Conservation (phyloP, 2,329 filamentous ascomycete species). For the Ophiostoma himal-ulmi region DNA sequence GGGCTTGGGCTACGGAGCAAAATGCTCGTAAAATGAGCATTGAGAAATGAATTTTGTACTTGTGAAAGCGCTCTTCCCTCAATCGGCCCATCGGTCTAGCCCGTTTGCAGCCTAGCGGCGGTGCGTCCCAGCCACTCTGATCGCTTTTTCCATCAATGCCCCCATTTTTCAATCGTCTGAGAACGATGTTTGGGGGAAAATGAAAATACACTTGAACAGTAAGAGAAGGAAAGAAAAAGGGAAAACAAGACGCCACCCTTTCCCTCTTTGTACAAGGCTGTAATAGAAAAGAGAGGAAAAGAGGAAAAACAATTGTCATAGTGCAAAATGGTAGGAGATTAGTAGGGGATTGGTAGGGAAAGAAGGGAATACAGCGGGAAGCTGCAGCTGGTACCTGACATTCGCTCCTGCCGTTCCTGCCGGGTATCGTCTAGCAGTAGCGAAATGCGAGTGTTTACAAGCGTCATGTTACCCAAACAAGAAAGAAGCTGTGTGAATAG, state of each 20-base stretch:
- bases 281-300: neutral
- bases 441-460: constrained; percentile 1
- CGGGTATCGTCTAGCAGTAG: constrained; percentile 2
- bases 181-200: too few relatives aligned
- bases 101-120: constrained; percentile 15
- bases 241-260: constrained; percentile 7
- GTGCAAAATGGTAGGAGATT: neutral
- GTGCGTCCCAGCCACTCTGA: constrained; percentile 16
- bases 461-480: neutral
- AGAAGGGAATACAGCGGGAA: neutral
- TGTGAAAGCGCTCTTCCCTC: constrained; percentile 1
- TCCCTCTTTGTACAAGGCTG: constrained; percentile 15
- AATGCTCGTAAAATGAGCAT: neutral
- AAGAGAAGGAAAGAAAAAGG: neutral
- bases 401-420: constrained; percentile 15
- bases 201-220: neutral
- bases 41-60: neutral
- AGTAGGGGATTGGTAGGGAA: neutral
- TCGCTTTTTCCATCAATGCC: neutral
- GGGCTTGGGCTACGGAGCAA: neutral
- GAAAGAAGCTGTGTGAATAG: neutral
- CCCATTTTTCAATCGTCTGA: neutral
- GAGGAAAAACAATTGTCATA: neutral
- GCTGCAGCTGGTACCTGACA: constrained; percentile 14
- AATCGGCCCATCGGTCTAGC: constrained; percentile 16